phyloP scores from a whole-genome alignment of 108 stramenopile species.

The Seminavis robusta region DNA sequence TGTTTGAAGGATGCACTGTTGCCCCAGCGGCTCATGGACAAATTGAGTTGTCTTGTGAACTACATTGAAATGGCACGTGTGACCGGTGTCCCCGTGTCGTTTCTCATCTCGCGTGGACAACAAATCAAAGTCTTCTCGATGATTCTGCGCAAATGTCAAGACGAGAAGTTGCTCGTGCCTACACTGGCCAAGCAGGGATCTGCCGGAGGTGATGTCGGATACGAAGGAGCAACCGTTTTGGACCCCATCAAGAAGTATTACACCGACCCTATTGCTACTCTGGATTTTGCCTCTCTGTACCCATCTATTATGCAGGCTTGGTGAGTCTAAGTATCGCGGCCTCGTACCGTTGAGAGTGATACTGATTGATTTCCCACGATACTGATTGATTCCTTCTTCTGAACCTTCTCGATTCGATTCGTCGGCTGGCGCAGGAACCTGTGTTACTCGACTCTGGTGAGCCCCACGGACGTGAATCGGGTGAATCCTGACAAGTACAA shows the following conservation, averaged over 20 bases:
- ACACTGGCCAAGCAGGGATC: slow-evolving; percentile 79
- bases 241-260: slow-evolving; percentile 98
- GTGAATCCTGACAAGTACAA: slow-evolving; percentile 76
- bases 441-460: slow-evolving; percentile 96
- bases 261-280: slow-evolving; percentile 97
- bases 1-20: slow-evolving; percentile 98
- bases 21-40: slow-evolving; percentile 96
- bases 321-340: too few species aligned
- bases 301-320: slow-evolving; percentile 98
- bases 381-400: background rate
- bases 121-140: slow-evolving; percentile 99
- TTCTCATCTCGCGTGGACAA: slow-evolving; percentile 95
- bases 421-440: slow-evolving; percentile 71
- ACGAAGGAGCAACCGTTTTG: slow-evolving; percentile 98
- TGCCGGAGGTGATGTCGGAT: slow-evolving; percentile 69
- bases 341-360: too few species aligned
- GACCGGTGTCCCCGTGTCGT: slow-evolving; percentile 96
- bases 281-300: slow-evolving; percentile 99
- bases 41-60: slow-evolving; percentile 96
- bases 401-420: background rate
- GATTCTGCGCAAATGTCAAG: slow-evolving; percentile 94
- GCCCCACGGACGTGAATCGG: slow-evolving; percentile 61
- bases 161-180: slow-evolving; percentile 90
- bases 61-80: slow-evolving; percentile 99
- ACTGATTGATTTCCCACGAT: too few species aligned